Conservation (phyloP, 805 yeast genomes). For the Candida ipomoeae region DNA sequence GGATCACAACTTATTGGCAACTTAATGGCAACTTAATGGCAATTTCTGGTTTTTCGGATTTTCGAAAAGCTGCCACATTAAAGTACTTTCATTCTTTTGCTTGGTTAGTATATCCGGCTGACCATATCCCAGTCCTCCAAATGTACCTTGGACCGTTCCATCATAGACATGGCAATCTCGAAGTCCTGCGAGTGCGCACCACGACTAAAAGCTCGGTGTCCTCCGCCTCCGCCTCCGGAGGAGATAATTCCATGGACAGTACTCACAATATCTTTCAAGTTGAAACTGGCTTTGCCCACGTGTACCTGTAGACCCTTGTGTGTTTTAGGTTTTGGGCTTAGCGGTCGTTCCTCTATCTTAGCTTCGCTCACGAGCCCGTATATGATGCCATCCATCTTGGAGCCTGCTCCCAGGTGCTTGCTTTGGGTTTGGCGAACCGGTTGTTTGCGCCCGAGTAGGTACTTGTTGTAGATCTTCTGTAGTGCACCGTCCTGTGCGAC, state of each 20-base stretch:
- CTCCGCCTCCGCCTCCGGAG: constrained; percentile 3
- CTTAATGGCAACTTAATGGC: too few relatives aligned
- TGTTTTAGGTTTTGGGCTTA: neutral
- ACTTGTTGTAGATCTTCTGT: neutral
- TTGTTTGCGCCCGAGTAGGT: neutral
- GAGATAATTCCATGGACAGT: constrained; percentile 25
- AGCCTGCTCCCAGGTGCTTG: neutral
- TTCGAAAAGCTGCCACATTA: too few relatives aligned
- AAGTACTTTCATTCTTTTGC: neutral
- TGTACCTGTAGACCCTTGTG: neutral
- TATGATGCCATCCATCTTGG: constrained; percentile 11
- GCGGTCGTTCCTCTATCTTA: constrained; percentile 2
- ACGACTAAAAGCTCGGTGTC: neutral
- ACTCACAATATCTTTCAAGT: constrained; percentile 27
- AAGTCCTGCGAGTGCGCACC: constrained; percentile 13
- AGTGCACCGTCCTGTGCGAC: neutral
- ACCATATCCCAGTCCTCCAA: constrained; percentile 36
- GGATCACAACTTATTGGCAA: neutral
- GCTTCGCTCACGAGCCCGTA: constrained; percentile 26
- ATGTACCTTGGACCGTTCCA: constrained; percentile 24
- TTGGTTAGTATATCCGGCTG: constrained; percentile 21
- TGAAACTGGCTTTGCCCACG: neutral
- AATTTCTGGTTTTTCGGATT: too few relatives aligned
- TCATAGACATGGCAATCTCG: constrained; percentile 10
- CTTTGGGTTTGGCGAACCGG: neutral